These are phyloP conservation scores for Prunus davidiana DNA, from an alignment of 306 rosid genomes.

Conservation along the genomic window DNA sequence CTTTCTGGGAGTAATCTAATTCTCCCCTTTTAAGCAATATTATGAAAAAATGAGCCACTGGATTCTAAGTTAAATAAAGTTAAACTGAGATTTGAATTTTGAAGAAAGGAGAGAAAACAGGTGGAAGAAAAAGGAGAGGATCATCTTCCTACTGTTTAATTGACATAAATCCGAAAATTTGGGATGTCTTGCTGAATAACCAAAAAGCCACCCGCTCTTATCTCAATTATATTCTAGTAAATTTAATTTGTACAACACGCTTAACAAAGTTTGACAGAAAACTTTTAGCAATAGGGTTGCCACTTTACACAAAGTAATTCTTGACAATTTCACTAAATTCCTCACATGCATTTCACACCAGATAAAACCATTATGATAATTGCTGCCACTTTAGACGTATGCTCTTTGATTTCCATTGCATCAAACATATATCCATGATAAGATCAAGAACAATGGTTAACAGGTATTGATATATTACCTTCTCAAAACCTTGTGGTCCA, in stretches of 20 bases:
- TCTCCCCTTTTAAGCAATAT: not conserved
- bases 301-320: not conserved
- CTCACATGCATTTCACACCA: not conserved
- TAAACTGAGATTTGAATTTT: not conserved
- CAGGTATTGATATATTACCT: constrained; percentile 44
- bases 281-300: not conserved
- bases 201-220: not conserved
- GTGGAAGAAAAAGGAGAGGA: not conserved
- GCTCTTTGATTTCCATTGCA: not conserved
- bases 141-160: not conserved
- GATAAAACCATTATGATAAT: not conserved
- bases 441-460: not conserved
- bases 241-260: not conserved
- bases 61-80: not conserved
- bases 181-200: not conserved
- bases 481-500: constrained; percentile 86
- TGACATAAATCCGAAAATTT: not conserved
- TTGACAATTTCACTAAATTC: not conserved
- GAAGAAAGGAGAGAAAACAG: too few relatives aligned
- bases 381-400: not conserved
- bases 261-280: not conserved
- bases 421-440: not conserved
- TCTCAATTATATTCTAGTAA: too few relatives aligned
- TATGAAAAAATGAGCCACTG: not conserved
- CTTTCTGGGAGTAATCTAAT: not conserved